A percentile compares a stretch with the other conserved stretches of the same genome.
phyloP scores from a whole-genome alignment of 1,284 basidiomycete genomes.

The Apiotrichum laibachii region DNA sequence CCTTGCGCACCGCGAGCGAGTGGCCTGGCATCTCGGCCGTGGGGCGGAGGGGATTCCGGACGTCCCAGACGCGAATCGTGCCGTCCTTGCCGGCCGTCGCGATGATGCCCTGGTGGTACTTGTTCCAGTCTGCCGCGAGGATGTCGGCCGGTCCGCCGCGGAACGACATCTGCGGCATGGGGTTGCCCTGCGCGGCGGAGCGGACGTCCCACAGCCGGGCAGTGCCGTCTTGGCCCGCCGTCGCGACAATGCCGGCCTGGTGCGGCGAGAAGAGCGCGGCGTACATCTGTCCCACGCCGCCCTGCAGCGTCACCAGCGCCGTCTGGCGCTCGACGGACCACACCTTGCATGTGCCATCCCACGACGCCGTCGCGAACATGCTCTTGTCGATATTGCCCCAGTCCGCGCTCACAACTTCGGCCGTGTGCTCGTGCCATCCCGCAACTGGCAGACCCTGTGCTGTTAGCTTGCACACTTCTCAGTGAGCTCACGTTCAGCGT shows the following conservation, averaged over 20 bases:
- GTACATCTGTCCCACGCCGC: constrained; percentile 65
- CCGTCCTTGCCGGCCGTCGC: constrained; percentile 56
- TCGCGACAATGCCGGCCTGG: constrained; percentile 72
- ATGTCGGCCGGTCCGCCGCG: constrained; percentile 25
- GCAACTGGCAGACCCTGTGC: constrained; percentile 65
- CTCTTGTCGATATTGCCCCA: constrained; percentile 96
- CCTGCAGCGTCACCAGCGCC: constrained; percentile 75
- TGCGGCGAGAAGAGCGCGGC: constrained; percentile 88
- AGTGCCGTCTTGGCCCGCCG: constrained; percentile 80
- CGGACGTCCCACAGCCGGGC: constrained; percentile 70
- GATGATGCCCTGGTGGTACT: constrained; percentile 54
- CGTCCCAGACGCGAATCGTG: constrained; percentile 53
- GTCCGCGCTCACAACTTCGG: constrained; percentile 91
- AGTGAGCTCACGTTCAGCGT: constrained; percentile 67
- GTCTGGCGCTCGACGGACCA: constrained; percentile 80
- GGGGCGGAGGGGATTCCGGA: constrained; percentile 32
- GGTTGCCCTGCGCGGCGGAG: neutral
- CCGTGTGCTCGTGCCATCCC: constrained; percentile 88
- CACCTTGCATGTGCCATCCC: constrained; percentile 91
- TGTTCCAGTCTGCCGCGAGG: constrained; percentile 58
- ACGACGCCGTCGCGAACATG: constrained; percentile 79
- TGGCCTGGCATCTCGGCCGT: constrained; percentile 46
- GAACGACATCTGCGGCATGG: constrained; percentile 7
- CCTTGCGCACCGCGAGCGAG: constrained; percentile 54
- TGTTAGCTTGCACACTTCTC: neutral